Evolutionary conservation across 805 yeast species (phyloP).

Genomic region (Kuraishia ogatae): DNA sequence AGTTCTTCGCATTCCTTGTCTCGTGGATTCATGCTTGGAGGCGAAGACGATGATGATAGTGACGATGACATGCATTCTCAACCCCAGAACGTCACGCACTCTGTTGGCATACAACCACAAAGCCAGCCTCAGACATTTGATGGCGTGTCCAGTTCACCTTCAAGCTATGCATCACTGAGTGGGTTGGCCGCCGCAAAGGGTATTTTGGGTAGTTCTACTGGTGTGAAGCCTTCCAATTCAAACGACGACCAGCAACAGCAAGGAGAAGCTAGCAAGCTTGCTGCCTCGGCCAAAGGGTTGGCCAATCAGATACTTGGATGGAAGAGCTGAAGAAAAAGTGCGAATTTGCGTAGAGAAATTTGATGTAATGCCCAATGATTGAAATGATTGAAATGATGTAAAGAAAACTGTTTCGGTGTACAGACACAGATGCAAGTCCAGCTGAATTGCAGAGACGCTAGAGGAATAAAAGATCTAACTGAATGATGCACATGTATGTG

Average conservation of each 20-base stretch:
- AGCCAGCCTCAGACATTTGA: no score
- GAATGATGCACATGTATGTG: no score
- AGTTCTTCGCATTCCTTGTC: neutral
- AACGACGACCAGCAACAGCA: no score
- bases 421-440: no score
- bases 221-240: no score
- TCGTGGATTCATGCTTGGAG: neutral
- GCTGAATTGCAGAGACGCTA: no score
- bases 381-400: neutral
- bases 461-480: no score
- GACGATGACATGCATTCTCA: neutral
- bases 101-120: no score
- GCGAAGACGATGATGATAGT: neutral
- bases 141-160: neutral
- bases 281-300: neutral
- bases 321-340: neutral
- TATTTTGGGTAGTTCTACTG: neutral
- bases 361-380: neutral
- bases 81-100: no score
- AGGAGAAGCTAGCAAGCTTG: neutral
- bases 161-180: neutral
- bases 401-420: no score
- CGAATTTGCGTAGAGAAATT: no score
- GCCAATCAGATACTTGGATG: neutral
- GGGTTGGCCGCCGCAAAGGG: conserved; percentile 1